Base-by-base conservation (phyloP, 2,329 filamentous ascomycete species). In the Ophiostoma ulmi region DNA sequence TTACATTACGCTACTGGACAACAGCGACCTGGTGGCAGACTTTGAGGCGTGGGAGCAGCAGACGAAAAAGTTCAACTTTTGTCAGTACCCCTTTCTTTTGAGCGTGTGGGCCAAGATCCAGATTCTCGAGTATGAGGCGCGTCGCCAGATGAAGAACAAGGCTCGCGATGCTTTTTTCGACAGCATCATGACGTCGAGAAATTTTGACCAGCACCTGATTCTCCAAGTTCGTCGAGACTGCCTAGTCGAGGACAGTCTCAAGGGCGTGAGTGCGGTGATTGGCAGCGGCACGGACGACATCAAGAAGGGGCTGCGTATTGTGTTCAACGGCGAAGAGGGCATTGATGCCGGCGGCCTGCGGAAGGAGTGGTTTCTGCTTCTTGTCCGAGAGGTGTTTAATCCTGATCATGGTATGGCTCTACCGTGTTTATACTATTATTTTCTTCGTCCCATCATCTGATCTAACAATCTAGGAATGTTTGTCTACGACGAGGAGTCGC, bases 41-140 rank as follows among this genome's bases (percentile, higher is more conserved):
- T 97, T 96, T 76, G 92, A 97, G 76, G 85, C 88, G 11, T 97
- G 94, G 94, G 93, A 97, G 77, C 85, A 87, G 5, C 90, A 86
- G 74, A 85, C 86, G 69, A 85, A 85, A 26, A 92, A 88, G 74
- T 97, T 97, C 77, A 87, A 91, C 0, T 97, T 97, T 77, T 97
- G 93, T 77, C 92, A 97, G 77, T 97, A 96, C 76, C 93, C 94
- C 0, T 96, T 97, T 76, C 89, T 97, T 75, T 83, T 97, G 58
- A 97, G 93, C 73, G 93, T 97, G 74, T 94, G 92, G 83, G 91
- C 93, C 38, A 97, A 97, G 79, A 97, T 95, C 72, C 90, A 90
- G 74, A 94, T 97, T 66, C 83, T 97, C 75, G 93, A 97, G 77
- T 87, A 96, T 76, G 94, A 97, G 79, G 92, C 93, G 8, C 88